These are phyloP conservation scores for Aplosporella prunicola DNA, from an alignment of 2,329 filamentous ascomycete species.

Conservation along the genomic window DNA sequence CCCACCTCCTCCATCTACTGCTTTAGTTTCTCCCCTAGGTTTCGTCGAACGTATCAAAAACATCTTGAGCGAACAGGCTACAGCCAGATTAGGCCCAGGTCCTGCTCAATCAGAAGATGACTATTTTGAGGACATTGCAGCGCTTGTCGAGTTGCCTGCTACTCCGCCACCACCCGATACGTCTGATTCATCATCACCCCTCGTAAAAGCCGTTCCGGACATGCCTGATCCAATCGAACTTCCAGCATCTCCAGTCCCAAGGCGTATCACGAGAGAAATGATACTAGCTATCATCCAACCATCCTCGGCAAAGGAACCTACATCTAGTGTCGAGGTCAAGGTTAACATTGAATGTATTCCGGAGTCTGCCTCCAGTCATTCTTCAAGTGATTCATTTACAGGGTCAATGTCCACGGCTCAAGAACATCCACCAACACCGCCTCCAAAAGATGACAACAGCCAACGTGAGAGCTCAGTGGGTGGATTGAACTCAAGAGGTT, in stretches of 20 bases:
- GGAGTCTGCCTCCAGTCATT: neutral
- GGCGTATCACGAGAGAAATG: constrained; percentile 24
- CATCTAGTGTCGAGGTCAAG: constrained; percentile 11
- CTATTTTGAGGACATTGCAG: constrained; percentile 13
- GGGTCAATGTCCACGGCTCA: constrained; percentile 3
- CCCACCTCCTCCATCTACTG: constrained; percentile 2
- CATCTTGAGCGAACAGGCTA: constrained; percentile 29
- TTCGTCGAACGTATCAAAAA: constrained; percentile 35
- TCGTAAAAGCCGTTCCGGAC: too few species aligned
- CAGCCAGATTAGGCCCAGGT: too few species aligned
- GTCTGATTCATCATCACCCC: too few species aligned
- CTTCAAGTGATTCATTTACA: neutral
- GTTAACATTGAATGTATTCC: constrained; percentile 1
- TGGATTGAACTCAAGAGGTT: too few species aligned
- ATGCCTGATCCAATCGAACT: constrained; percentile 4
- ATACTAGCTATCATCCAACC: constrained; percentile 22
- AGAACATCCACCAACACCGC: constrained; percentile 2
- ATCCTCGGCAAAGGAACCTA: constrained; percentile 19
- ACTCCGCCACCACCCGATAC: too few species aligned
- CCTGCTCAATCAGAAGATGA: too few species aligned
- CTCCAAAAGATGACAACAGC: too few species aligned
- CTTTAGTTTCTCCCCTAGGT: constrained; percentile 21
- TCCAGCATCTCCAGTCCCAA: constrained; percentile 20
- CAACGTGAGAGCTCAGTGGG: too few species aligned
- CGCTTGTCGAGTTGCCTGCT: constrained; percentile 15